A percentile compares a stretch with the other conserved stretches of the same genome.
phyloP scores from a whole-genome alignment of 1,139 yeast species.

The Suhomyces taliae region DNA sequence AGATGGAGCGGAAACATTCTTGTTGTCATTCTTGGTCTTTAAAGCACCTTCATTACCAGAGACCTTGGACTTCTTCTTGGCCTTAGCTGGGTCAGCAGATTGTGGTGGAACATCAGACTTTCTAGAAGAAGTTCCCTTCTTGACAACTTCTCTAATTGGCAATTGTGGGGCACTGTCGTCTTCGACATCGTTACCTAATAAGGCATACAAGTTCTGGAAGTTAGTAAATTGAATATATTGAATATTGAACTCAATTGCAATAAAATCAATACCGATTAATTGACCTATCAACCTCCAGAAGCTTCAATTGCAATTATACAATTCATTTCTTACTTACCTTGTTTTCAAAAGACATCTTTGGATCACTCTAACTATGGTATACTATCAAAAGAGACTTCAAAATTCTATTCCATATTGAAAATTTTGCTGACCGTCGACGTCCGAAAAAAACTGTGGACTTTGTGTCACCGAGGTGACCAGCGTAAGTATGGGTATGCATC shows the following conservation, averaged over 20 bases:
- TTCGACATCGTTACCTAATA: slow-evolving; percentile 79
- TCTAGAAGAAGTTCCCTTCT: slow-evolving; percentile 81
- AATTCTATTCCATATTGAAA: slow-evolving; percentile 11
- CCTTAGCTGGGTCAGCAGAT: slow-evolving; percentile 77
- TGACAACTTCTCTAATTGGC: slow-evolving; percentile 75
- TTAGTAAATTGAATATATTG: slow-evolving; percentile 4
- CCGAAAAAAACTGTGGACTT: slow-evolving; percentile 10
- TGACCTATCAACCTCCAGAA: too few species aligned
- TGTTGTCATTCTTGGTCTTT: slow-evolving; percentile 77
- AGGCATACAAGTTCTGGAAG: slow-evolving; percentile 47
- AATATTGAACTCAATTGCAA: too few species aligned
- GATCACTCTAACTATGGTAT: slow-evolving; percentile 5
- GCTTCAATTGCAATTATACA: too few species aligned
- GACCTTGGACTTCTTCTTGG: slow-evolving; percentile 68
- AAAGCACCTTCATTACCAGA: slow-evolving; percentile 91
- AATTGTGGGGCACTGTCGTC: slow-evolving; percentile 54
- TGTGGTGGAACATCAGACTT: slow-evolving; percentile 86
- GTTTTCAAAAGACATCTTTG: slow-evolving; percentile 49
- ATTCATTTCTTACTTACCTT: slow-evolving; percentile 39
- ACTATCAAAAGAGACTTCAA: slow-evolving; percentile 5
- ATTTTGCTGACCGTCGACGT: slow-evolving; percentile 22
- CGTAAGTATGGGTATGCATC: slow-evolving; percentile 6
- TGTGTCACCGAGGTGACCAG: slow-evolving; percentile 8
- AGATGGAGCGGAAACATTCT: slow-evolving; percentile 59
- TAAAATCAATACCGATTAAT: too few species aligned